Conservation (phyloP, 1,284 basidiomycete genomes). For the Coniferiporia weirii region DNA sequence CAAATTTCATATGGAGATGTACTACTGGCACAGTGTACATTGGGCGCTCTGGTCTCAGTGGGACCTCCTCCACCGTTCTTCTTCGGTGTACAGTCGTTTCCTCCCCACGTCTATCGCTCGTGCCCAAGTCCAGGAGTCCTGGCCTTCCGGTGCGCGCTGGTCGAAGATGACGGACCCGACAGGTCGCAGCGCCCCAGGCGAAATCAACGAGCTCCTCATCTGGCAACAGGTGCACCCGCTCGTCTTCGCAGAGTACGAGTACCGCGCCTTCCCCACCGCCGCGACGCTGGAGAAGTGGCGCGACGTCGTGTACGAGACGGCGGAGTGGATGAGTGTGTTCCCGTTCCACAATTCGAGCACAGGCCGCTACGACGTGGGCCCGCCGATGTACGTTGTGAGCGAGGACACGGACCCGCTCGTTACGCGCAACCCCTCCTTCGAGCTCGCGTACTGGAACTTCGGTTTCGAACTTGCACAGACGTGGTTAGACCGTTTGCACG, state of each 20-base stretch:
- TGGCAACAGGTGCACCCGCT: conserved; percentile 60
- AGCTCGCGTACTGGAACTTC: conserved; percentile 54
- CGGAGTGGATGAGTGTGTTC: conserved; percentile 56
- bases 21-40: conserved; percentile 55
- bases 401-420: conserved; percentile 53
- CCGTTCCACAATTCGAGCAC: conserved; percentile 47
- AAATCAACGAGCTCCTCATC: conserved; percentile 59
- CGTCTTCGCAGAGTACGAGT: conserved; percentile 54
- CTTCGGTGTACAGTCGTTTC: conserved; percentile 42
- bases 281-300: conserved; percentile 46
- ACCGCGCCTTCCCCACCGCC: conserved; percentile 38
- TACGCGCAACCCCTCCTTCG: conserved; percentile 51
- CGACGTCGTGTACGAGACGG: conserved; percentile 44
- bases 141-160: conserved; percentile 50
- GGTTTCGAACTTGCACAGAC: conserved; percentile 42
- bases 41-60: conserved; percentile 60
- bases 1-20: conserved; percentile 62
- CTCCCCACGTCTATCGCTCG: conserved; percentile 41
- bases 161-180: conserved; percentile 60
- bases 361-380: conserved; percentile 48
- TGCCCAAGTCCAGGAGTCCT: conserved; percentile 47
- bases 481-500: conserved; percentile 43
- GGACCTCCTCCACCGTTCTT: conserved; percentile 44
- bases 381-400: conserved; percentile 52
- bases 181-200: conserved; percentile 50